These are phyloP conservation scores for Wilcoxina mikolae DNA, from an alignment of 495 filamentous ascomycete species.

Conservation along the genomic window DNA sequence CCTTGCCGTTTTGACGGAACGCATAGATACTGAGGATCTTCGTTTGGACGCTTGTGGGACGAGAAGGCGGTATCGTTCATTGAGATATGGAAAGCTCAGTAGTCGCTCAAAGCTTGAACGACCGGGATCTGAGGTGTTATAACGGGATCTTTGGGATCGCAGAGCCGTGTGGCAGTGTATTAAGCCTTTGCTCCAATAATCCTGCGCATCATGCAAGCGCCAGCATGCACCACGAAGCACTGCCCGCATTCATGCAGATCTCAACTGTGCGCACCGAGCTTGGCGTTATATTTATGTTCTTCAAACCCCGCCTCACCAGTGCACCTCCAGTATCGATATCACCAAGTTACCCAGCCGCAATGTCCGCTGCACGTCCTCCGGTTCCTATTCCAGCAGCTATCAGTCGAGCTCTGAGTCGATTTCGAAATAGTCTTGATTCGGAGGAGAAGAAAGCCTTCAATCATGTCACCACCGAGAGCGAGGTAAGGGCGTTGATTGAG, in stretches of 20 bases:
- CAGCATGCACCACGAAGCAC: too few relatives aligned
- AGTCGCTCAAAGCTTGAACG: too few relatives aligned
- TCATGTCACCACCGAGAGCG: not conserved
- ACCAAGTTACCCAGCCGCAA: not conserved
- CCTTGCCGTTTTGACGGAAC: constrained; percentile 5
- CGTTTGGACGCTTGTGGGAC: not conserved
- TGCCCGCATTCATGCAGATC: not conserved
- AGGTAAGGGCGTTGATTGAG: not conserved
- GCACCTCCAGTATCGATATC: not conserved
- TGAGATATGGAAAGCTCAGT: too few relatives aligned
- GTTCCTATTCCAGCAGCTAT: constrained; percentile 10
- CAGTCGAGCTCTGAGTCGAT: constrained; percentile 2
- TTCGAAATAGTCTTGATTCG: constrained; percentile 1
- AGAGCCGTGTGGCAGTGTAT: not conserved
- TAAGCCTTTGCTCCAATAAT: not conserved
- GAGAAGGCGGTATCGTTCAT: too few relatives aligned
- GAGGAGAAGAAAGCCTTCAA: constrained; percentile 7
- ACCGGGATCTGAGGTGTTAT: too few relatives aligned
- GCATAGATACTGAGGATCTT: not conserved
- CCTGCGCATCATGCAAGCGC: too few relatives aligned
- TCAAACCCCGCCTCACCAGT: not conserved
- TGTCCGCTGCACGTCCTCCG: not conserved
- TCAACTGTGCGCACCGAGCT: not conserved
- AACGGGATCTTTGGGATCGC: not conserved
- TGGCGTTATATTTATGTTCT: not conserved